Percentiles rank a stretch among this genome's conserved stretches.
These are phyloP conservation scores for Dianthus caryophyllus DNA, from an alignment of 148 eudicot species.

Conservation along the genomic window DNA sequence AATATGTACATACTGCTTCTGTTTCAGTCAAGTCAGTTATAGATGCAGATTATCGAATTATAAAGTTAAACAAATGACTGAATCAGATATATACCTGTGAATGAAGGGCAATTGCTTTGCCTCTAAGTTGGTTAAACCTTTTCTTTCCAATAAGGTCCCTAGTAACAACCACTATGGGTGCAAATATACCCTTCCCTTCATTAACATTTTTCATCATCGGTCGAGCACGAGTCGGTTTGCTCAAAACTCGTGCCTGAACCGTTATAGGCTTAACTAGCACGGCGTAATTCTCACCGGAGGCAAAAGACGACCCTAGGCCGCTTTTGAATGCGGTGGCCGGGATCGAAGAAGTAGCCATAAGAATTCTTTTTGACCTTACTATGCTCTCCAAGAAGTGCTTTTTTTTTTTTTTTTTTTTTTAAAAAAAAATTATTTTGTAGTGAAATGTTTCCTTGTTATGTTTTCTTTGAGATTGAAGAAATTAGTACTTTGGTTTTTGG, in stretches of 20 bases:
- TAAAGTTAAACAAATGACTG: no score
- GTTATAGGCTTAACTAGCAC: constrained; percentile 39
- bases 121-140: constrained; percentile 87
- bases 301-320: constrained; percentile 39
- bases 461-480: neutral
- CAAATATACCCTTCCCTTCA: constrained; percentile 91
- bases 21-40: no score
- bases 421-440: neutral
- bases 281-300: constrained; percentile 57
- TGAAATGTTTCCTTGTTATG: neutral
- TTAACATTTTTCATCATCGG: constrained; percentile 88
- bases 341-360: constrained; percentile 46
- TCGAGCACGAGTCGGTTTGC: constrained; percentile 39
- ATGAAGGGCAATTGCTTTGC: constrained; percentile 94
- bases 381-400: neutral
- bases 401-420: no score
- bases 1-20: no score
- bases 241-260: constrained; percentile 26
- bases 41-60: no score
- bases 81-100: constrained; percentile 58
- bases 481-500: constrained; percentile 7
- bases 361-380: neutral
- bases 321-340: constrained; percentile 31
- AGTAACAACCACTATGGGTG: constrained; percentile 74
- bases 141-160: constrained; percentile 73